Base-by-base conservation (phyloP, 2,329 filamentous ascomycete species). In the Fusarium devonianum region DNA sequence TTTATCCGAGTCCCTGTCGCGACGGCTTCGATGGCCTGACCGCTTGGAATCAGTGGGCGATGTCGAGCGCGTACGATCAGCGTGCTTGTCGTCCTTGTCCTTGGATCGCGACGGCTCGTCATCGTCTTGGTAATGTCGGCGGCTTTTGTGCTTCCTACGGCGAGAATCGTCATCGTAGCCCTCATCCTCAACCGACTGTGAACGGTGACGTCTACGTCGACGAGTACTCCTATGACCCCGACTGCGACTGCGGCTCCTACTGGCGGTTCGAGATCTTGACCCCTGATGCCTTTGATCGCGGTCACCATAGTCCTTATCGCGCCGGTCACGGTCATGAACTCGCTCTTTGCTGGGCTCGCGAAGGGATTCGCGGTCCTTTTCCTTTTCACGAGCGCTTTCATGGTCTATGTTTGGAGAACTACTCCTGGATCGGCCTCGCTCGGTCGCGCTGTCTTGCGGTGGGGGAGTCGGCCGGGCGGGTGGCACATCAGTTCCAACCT, bases 1-100 rank as follows among this genome's bases (percentile, higher is more conserved):
- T 41, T 75, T 68, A 35, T 81, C 78, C 21, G 69, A 69, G 47
- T 75, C 76, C 48, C 77, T 77, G 30, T 88, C 83, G 56, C 79
- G 80, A 40, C 82, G 85, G 59, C 84, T 85, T 53, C 84, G 82
- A 61, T 85, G 82, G 37, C 78, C 77, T 6, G 82, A 79, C 43
- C 79, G 72, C 56, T 79, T 83, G 26, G 78, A 78, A 8, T 80
- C 78, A 10, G 84, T 82, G 2, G 81, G 82, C 3, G 89, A 90
- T 5, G 79, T 78, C 5, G 88, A 90, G 48, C 87, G 79, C 1
- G 86, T 85, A 39, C 81, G 79, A 36, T 84, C 80, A 10, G 75
- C 73, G 58, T 77, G 65, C 56, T 76, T 75, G 36, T 77, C 72
- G 57, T 73, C 69, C 45, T 58, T 69, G 25, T 73, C 69, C 47